Evolutionary conservation across 2,329 filamentous ascomycete species (phyloP).

Genomic region (Ascochyta clinopodiicola): DNA sequence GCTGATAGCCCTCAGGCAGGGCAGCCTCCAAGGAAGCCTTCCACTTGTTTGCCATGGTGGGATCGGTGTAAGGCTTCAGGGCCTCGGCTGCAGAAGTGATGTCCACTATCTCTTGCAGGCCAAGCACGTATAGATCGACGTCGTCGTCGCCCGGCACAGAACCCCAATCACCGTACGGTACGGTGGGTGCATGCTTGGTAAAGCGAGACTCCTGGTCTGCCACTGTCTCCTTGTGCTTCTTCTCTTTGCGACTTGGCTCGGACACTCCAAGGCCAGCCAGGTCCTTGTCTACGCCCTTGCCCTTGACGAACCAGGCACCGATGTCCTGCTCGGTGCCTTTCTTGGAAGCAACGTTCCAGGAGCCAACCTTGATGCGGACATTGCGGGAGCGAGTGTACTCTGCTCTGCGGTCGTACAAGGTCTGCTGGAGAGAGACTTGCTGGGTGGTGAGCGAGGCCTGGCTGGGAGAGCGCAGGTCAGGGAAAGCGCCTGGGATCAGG

Average conservation of each 20-base stretch:
- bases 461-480: constrained; percentile 36
- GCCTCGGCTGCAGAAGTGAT: constrained; percentile 81
- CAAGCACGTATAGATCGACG: constrained; percentile 89
- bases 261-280: constrained; percentile 61
- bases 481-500: constrained; percentile 59
- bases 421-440: constrained; percentile 59
- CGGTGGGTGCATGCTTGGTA: constrained; percentile 51
- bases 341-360: constrained; percentile 92
- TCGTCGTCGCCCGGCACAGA: constrained; percentile 66
- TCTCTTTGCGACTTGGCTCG: constrained; percentile 35
- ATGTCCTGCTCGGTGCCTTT: constrained; percentile 88
- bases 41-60: constrained; percentile 76
- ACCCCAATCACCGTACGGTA: constrained; percentile 55
- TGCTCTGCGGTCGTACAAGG: constrained; percentile 72
- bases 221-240: constrained; percentile 53
- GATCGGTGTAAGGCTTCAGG: constrained; percentile 76
- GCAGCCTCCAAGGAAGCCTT: constrained; percentile 75
- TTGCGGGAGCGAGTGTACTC: constrained; percentile 80
- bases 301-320: constrained; percentile 84
- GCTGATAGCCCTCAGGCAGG: constrained; percentile 76
- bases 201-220: constrained; percentile 56
- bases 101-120: constrained; percentile 91
- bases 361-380: constrained; percentile 86
- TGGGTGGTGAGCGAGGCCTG: constrained; percentile 46
- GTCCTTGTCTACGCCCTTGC: constrained; percentile 71